Evolutionary conservation across 2,329 filamentous ascomycete genomes (phyloP).

Genomic region (Bipolaris oryzae): DNA sequence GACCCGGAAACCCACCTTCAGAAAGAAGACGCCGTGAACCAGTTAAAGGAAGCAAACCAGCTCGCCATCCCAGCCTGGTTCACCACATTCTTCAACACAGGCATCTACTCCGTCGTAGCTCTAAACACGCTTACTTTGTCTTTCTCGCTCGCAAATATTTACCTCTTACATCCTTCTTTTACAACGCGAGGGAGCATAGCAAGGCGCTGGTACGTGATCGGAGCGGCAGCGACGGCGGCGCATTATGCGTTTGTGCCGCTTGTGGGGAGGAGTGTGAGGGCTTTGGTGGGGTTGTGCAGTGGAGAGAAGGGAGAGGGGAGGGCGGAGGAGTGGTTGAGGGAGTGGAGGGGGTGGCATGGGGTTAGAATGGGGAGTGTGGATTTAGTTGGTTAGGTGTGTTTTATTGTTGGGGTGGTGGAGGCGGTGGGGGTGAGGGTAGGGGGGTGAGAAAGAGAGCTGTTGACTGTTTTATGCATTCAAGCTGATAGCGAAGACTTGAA

Average conservation of each 20-base stretch:
- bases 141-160: background rate
- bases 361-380: conserved; percentile 32
- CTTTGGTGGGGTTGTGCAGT: background rate
- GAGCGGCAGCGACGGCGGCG: background rate
- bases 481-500: too few species aligned
- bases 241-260: conserved; percentile 1
- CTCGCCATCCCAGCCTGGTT: background rate
- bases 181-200: background rate
- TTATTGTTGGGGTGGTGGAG: conserved; percentile 8
- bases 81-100: background rate
- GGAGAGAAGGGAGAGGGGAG: background rate
- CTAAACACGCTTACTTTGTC: background rate
- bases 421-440: background rate
- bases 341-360: conserved; percentile 32
- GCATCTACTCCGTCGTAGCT: background rate
- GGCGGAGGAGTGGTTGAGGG: conserved; percentile 11
- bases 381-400: conserved; percentile 26
- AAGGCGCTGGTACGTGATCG: background rate
- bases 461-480: too few species aligned
- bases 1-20: background rate
- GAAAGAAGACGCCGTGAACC: too few species aligned
- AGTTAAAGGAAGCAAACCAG: background rate
- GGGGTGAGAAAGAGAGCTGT: too few species aligned
- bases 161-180: background rate
- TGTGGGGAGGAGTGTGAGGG: background rate